Percentiles rank a stretch among this genome's conserved stretches.
Conservation (phyloP, 495 filamentous ascomycete species). For the Chaetomium fimeti region DNA sequence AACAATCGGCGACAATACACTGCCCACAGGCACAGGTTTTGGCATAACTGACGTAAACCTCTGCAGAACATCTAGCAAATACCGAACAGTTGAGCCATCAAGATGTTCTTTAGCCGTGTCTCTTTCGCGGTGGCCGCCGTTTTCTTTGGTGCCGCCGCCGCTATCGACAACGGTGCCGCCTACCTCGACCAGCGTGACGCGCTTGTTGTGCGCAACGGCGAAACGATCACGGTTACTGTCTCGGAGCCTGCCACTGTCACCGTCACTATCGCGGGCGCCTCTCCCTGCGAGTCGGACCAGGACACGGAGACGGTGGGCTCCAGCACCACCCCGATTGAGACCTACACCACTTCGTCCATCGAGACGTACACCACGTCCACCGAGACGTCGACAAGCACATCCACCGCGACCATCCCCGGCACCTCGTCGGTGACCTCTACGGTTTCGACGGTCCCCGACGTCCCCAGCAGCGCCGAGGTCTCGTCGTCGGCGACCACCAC, state of each 20-base stretch:
- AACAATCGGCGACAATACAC: neutral
- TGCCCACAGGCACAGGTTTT: neutral
- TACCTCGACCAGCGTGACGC: neutral
- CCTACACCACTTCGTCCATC: neutral
- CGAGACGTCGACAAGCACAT: slow-evolving; percentile 9
- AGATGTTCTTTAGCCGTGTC: slow-evolving; percentile 4
- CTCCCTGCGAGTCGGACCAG: slow-evolving; percentile 1
- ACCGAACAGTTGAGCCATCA: neutral
- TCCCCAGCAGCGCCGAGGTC: neutral
- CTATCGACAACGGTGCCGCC: neutral
- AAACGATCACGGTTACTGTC: slow-evolving; percentile 11
- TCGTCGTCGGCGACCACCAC: neutral
- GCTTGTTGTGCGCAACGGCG: slow-evolving; percentile 3
- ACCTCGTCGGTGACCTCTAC: slow-evolving; percentile 6
- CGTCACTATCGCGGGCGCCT: neutral
- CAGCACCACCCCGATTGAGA: neutral
- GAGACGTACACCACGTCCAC: slow-evolving; percentile 7
- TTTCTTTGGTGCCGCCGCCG: slow-evolving; percentile 10
- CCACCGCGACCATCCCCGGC: slow-evolving; percentile 2
- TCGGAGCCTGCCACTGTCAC: slow-evolving; percentile 7
- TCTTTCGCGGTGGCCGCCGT: neutral
- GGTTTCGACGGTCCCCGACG: neutral
- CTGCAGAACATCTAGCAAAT: neutral
- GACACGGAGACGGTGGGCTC: neutral
- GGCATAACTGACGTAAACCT: neutral